A percentile compares a stretch with the other conserved stretches of the same genome.
Conservation (phyloP, 2,329 filamentous ascomycete species). For the Pseudogymnoascus sp. region DNA sequence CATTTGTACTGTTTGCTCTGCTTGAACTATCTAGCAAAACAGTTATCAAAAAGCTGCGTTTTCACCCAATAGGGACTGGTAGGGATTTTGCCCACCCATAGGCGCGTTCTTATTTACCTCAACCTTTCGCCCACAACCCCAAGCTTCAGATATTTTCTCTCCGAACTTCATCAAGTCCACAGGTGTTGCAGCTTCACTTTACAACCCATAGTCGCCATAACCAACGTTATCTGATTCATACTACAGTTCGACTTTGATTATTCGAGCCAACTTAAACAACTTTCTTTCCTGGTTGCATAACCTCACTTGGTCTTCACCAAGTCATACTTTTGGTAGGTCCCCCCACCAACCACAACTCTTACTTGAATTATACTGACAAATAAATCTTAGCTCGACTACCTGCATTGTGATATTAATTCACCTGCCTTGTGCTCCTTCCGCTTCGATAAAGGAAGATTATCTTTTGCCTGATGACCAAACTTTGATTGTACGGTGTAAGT, state of each 20-base stretch:
- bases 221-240: background rate
- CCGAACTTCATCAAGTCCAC: background rate
- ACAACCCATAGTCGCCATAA: background rate
- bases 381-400: background rate
- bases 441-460: background rate
- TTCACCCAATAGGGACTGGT: background rate
- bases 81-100: background rate
- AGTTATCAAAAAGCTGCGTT: background rate
- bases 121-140: background rate
- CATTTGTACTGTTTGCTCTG: background rate
- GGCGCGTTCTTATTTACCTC: background rate
- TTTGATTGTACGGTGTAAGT: background rate
- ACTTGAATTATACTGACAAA: background rate
- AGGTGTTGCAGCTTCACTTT: background rate
- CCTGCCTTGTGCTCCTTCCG: background rate
- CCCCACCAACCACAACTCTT: background rate
- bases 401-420: background rate
- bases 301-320: background rate
- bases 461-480: background rate
- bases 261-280: background rate
- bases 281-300: background rate
- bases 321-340: background rate
- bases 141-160: background rate
- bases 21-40: background rate
- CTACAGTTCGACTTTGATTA: background rate